Conservation (phyloP, 75 land plant species). For the Adiantum capillusveneris region DNA sequence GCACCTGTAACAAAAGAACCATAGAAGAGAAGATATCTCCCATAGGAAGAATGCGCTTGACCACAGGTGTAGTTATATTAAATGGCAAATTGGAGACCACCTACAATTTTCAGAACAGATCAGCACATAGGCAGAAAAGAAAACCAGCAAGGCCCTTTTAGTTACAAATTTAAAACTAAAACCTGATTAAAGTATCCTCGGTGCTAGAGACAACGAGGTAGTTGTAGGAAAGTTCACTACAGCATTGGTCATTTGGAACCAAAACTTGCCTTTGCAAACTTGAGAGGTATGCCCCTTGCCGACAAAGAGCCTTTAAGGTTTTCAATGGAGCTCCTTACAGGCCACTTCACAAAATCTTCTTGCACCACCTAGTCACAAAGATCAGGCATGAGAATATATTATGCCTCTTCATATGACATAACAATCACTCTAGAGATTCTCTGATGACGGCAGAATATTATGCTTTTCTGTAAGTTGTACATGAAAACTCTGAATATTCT, state of each 20-base stretch:
- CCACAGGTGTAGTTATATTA: slow-evolving; percentile 82
- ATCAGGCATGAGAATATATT: neutral
- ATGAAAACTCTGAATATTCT: too few species aligned
- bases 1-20: slow-evolving; percentile 84
- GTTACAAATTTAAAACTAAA: too few species aligned
- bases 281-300: slow-evolving; percentile 4
- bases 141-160: too few species aligned
- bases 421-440: too few species aligned
- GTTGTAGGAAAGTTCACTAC: too few species aligned
- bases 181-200: too few species aligned
- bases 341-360: slow-evolving; percentile 38
- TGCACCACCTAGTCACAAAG: slow-evolving; percentile 13
- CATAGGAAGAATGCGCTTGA: slow-evolving; percentile 92
- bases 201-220: too few species aligned
- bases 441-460: too few species aligned
- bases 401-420: too few species aligned
- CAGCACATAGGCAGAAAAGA: too few species aligned
- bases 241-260: too few species aligned
- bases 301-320: slow-evolving; percentile 2
- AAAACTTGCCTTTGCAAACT: slow-evolving; percentile 22
- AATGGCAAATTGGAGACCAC: slow-evolving; percentile 92
- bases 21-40: slow-evolving; percentile 85
- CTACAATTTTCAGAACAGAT: slow-evolving; percentile 44
- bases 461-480: too few species aligned
- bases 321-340: slow-evolving; percentile 9